phyloP scores from a whole-genome alignment of 768 basidiomycete genomes.

The Amanita rubescens region DNA sequence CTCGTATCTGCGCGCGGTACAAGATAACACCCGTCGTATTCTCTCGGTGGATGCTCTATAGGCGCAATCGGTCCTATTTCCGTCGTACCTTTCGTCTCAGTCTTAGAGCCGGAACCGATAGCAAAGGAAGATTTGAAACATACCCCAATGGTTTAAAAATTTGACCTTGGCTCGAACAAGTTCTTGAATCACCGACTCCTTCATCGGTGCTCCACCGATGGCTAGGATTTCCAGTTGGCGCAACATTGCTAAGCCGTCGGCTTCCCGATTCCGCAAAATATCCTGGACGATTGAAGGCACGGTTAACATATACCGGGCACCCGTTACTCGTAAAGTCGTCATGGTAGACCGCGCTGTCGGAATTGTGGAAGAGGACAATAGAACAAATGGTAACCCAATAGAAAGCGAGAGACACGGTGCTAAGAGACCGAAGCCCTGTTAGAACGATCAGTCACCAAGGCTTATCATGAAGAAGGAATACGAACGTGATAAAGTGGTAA shows the following conservation, averaged over 20 bases:
- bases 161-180: constrained; percentile 25
- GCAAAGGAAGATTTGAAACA: background rate
- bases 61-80: constrained; percentile 32
- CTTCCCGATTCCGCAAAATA: constrained; percentile 18
- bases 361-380: constrained; percentile 26
- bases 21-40: constrained; percentile 32
- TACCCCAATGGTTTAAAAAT: constrained; percentile 35
- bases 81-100: constrained; percentile 20
- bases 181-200: constrained; percentile 23
- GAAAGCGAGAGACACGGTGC: constrained; percentile 28
- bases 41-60: constrained; percentile 20
- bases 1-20: constrained; percentile 26
- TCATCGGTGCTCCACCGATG: constrained; percentile 33
- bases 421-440: constrained; percentile 30
- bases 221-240: constrained; percentile 26
- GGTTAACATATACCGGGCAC: constrained; percentile 27
- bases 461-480: background rate
- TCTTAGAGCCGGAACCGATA: background rate
- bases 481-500: constrained; percentile 32
- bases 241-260: constrained; percentile 22
- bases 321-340: constrained; percentile 16
- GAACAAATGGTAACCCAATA: constrained; percentile 30
- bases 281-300: constrained; percentile 36
- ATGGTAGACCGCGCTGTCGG: constrained; percentile 27
- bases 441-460: background rate